Percentiles rank a stretch among this genome's conserved stretches.
phyloP scores from a whole-genome alignment of 2,329 filamentous ascomycete genomes.

The Dendryphion nanum region DNA sequence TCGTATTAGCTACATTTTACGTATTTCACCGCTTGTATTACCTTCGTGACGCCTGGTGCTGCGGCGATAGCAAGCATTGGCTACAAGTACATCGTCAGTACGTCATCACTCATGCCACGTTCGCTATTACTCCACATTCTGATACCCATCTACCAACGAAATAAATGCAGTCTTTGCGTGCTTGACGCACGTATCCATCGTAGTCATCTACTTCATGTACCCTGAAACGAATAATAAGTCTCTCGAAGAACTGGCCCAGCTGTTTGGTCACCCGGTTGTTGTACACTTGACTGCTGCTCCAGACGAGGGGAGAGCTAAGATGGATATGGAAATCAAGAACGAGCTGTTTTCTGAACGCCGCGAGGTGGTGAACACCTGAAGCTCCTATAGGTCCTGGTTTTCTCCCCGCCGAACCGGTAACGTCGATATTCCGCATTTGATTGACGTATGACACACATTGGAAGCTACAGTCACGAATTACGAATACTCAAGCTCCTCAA shows the following conservation, averaged over 20 bases:
- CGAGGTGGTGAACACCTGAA: constrained; percentile 4
- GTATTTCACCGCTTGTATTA: constrained; percentile 17
- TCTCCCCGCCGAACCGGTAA: too few relatives aligned
- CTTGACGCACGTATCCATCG: constrained; percentile 30
- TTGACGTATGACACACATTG: too few relatives aligned
- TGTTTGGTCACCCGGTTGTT: constrained; percentile 18
- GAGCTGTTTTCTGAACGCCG: constrained; percentile 11
- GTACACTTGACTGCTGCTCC: constrained; percentile 22
- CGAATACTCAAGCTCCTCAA: too few relatives aligned
- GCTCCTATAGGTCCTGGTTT: too few relatives aligned
- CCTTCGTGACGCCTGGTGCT: constrained; percentile 16
- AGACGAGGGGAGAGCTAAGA: constrained; percentile 14
- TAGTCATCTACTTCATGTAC: constrained; percentile 15
- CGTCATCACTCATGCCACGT: constrained; percentile 1
- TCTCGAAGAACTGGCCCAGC: constrained; percentile 15
- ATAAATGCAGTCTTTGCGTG: constrained; percentile 32
- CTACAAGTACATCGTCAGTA: constrained; percentile 24
- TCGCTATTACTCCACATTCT: not conserved
- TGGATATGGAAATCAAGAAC: constrained; percentile 17
- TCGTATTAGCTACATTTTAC: constrained; percentile 16
- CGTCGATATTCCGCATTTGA: too few relatives aligned
- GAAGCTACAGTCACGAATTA: too few relatives aligned
- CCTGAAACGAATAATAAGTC: constrained; percentile 17
- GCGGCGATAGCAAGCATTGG: constrained; percentile 20
- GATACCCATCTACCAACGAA: not conserved